These are phyloP conservation scores for Talaromyces verruculosus DNA, from an alignment of 2,329 filamentous ascomycete genomes.

Conservation along the genomic window DNA sequence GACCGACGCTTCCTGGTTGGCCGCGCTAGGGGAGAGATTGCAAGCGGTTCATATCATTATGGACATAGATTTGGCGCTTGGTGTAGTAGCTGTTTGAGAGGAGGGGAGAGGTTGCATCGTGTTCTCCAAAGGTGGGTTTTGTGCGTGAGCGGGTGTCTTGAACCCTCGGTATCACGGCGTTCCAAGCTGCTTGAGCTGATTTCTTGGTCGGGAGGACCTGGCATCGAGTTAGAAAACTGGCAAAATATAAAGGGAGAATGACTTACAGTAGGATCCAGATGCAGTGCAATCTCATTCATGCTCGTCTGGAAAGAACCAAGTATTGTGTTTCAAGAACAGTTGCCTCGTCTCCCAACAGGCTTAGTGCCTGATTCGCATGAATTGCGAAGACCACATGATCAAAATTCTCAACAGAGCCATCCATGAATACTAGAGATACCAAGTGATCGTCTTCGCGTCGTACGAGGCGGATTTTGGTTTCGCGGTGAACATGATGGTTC, in stretches of 20 bases:
- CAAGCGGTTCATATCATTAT: conserved; percentile 16
- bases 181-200: conserved; percentile 11
- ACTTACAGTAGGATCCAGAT: conserved; percentile 10
- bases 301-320: conserved; percentile 11
- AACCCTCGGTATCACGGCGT: background rate
- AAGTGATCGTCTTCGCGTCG: background rate
- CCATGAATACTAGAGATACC: conserved; percentile 1
- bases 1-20: background rate
- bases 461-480: background rate
- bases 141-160: background rate
- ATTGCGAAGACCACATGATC: conserved; percentile 17
- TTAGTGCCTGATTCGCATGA: conserved; percentile 12
- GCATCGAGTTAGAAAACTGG: background rate
- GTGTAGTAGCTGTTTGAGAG: background rate
- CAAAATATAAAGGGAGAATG: background rate
- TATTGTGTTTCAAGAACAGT: conserved; percentile 1
- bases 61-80: conserved; percentile 1
- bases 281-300: conserved; percentile 7
- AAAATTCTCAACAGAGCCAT: conserved; percentile 1
- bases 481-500: conserved; percentile 11
- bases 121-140: background rate
- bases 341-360: background rate
- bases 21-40: conserved; percentile 10
- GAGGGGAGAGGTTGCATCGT: background rate
- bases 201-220: background rate